A percentile compares a stretch with the other conserved stretches of the same genome.
Evolutionary conservation across 495 filamentous ascomycete genomes (phyloP).

Genomic region (Symbiotaphrina buchneri): DNA sequence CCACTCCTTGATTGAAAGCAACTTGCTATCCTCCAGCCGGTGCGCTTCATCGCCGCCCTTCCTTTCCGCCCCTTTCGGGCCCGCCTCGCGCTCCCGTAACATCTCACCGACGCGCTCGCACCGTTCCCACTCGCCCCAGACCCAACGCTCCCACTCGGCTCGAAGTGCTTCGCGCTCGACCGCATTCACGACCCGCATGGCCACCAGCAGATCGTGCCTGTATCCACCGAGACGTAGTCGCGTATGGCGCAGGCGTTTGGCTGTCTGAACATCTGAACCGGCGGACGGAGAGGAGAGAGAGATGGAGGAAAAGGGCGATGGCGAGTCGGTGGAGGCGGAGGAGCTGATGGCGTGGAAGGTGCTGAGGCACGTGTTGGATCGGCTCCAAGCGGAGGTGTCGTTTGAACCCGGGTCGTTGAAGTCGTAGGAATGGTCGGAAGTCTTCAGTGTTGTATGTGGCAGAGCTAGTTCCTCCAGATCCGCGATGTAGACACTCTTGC

Average conservation of each 20-base stretch:
- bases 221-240: conserved; percentile 63
- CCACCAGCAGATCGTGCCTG: conserved; percentile 81
- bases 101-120: conserved; percentile 39
- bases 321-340: conserved; percentile 25
- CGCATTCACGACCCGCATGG: conserved; percentile 70
- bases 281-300: no score
- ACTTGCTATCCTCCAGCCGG: conserved; percentile 9
- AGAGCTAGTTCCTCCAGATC: conserved; percentile 53
- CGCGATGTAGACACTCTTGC: conserved; percentile 57
- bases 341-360: conserved; percentile 32
- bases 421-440: no score
- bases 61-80: conserved; percentile 1
- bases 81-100: conserved; percentile 19
- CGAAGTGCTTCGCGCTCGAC: conserved; percentile 68
- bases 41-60: conserved; percentile 9
- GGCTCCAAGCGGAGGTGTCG: no score
- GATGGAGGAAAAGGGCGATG: conserved; percentile 19
- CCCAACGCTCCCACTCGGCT: conserved; percentile 83
- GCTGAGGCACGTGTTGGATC: conserved; percentile 14
- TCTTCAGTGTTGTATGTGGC: no score
- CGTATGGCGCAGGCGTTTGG: conserved; percentile 46
- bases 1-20: conserved; percentile 8
- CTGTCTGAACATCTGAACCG: no score
- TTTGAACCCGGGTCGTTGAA: no score
- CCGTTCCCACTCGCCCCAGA: conserved; percentile 42